Conservation (phyloP, 208 protist genomes). For the Acanthamoeba castellanii region DNA sequence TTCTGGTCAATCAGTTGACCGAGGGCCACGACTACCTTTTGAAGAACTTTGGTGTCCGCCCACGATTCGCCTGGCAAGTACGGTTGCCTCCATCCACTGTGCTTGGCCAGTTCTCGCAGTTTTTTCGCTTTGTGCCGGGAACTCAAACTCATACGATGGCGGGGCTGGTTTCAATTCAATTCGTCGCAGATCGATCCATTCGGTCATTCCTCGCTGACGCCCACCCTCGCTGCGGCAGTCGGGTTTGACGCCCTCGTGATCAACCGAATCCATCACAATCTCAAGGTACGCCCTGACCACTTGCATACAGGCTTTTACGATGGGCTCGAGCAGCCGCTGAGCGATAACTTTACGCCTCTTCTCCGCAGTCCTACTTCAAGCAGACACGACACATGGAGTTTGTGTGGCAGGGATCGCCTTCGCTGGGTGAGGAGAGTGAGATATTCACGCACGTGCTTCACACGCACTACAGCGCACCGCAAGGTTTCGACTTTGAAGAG, state of each 20-base stretch:
- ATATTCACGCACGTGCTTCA: constrained; percentile 88
- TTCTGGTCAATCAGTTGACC: constrained; percentile 87
- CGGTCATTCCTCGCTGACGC: constrained; percentile 84
- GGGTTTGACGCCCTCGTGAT: constrained; percentile 89
- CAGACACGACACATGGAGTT: constrained; percentile 85
- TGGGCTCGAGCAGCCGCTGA: not conserved
- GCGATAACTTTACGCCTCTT: not conserved
- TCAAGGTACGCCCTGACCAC: constrained; percentile 74
- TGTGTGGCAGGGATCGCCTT: constrained; percentile 84
- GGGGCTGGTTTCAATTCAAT: not conserved
- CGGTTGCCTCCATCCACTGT: not conserved
- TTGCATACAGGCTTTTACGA: not conserved
- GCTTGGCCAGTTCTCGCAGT: not conserved
- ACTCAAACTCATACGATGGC: no score
- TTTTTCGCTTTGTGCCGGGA: no score
- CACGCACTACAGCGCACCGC: constrained; percentile 86
- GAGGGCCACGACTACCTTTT: constrained; percentile 86
- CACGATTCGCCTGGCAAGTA: constrained; percentile 86
- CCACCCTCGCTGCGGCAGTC: constrained; percentile 80
- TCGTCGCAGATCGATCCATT: constrained; percentile 85
- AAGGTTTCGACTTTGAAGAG: constrained; percentile 81
- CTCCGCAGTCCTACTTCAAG: constrained; percentile 74
- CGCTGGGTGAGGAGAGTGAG: constrained; percentile 60
- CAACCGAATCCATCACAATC: constrained; percentile 84
- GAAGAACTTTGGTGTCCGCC: constrained; percentile 83